These are phyloP conservation scores for Carnegiea gigantea DNA, from an alignment of 179 eudicot species.

Conservation along the genomic window DNA sequence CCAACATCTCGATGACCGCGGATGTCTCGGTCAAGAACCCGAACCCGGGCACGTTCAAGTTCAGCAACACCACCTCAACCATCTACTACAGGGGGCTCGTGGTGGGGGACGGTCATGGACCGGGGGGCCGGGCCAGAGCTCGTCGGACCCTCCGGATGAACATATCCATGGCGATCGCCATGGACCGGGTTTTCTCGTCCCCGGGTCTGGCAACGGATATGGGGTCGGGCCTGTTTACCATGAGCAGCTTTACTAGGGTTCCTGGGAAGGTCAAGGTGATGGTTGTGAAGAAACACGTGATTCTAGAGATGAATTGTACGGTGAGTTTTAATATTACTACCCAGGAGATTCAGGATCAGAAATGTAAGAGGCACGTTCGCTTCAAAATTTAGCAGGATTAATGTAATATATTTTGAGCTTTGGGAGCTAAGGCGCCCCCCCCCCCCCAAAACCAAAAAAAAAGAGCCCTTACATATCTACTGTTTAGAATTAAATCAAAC, in stretches of 20 bases:
- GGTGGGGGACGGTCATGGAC: constrained; percentile 30
- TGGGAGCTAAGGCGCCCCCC: too few species aligned
- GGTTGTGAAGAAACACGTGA: constrained; percentile 25
- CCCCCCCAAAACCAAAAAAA: too few species aligned
- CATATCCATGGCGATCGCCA: constrained; percentile 1
- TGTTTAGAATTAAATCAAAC: too few species aligned
- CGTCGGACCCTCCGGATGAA: constrained; percentile 19
- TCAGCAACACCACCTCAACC: constrained; percentile 14
- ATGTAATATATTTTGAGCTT: too few species aligned
- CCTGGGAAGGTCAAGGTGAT: constrained; percentile 29
- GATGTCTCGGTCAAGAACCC: constrained; percentile 27
- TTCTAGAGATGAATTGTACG: constrained; percentile 32
- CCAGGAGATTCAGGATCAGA: constrained; percentile 23
- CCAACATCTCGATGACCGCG: constrained; percentile 24
- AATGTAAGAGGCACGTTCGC: constrained; percentile 18
- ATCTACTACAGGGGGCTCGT: constrained; percentile 20
- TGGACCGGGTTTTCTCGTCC: background rate
- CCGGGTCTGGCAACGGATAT: constrained; percentile 12
- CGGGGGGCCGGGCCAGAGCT: constrained; percentile 23
- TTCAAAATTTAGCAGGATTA: background rate
- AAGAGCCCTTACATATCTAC: too few species aligned
- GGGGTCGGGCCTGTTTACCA: constrained; percentile 27
- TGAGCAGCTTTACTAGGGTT: constrained; percentile 21
- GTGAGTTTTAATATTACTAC: constrained; percentile 22
- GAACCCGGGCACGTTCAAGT: constrained; percentile 21